These are phyloP conservation scores for Fraxinus albicans DNA, from an alignment of 305 asterid genomes.

Conservation along the genomic window DNA sequence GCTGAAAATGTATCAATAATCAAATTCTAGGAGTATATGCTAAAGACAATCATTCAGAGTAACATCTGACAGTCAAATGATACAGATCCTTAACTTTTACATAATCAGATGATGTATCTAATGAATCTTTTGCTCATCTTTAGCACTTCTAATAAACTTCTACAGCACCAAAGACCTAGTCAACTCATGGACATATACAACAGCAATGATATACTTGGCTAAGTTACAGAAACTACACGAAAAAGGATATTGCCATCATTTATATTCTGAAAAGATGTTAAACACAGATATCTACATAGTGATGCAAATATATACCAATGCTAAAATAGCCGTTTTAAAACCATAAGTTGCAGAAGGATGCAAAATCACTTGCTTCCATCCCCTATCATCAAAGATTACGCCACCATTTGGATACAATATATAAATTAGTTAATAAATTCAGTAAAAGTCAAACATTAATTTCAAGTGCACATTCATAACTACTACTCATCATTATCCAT, in stretches of 20 bases:
- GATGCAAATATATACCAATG: neutral
- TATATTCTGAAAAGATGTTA: neutral
- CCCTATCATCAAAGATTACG: neutral
- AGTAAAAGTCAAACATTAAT: neutral
- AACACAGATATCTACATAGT: neutral
- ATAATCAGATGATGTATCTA: neutral
- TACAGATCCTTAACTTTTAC: neutral
- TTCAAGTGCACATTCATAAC: neutral
- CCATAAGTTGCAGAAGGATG: neutral
- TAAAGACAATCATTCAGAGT: neutral
- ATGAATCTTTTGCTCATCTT: neutral
- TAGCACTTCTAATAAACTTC: neutral
- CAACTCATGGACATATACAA: neutral
- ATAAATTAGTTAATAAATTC: neutral
- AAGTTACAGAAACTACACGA: neutral
- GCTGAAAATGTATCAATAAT: constrained; percentile 33
- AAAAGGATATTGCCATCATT: neutral
- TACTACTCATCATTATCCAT: neutral
- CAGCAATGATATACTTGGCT: neutral
- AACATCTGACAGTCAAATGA: neutral
- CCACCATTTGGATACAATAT: neutral
- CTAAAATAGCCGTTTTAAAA: constrained; percentile 1
- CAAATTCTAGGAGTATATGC: constrained; percentile 26
- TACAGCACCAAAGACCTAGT: neutral
- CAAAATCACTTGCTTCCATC: neutral